Conservation (phyloP, 371 early-diverging fungal genomes). For the Dipsacomyces acuminosporus region DNA sequence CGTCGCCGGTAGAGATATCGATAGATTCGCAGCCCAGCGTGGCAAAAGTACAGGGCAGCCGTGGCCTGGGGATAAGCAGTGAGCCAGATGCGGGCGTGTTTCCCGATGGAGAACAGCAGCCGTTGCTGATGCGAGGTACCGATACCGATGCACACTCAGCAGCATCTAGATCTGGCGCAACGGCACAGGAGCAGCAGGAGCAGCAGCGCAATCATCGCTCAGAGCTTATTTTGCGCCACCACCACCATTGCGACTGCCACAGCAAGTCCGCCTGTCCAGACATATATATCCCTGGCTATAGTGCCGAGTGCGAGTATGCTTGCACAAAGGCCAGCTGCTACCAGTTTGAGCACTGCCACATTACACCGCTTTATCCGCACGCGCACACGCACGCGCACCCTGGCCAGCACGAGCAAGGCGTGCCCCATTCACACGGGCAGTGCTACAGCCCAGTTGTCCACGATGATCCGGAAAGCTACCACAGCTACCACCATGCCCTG, state of each 20-base stretch:
- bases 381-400: slow-evolving; percentile 16
- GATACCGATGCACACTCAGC: not conserved
- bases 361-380: slow-evolving; percentile 38
- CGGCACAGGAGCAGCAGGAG: not conserved
- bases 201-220: not conserved
- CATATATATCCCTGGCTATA: not conserved
- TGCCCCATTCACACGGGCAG: not conserved
- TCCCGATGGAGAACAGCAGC: slow-evolving; percentile 16
- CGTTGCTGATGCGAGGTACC: slow-evolving; percentile 8
- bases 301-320: slow-evolving; percentile 33
- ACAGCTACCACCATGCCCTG: not conserved
- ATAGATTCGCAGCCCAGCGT: not conserved
- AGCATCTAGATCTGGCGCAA: not conserved
- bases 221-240: not conserved
- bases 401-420: not conserved
- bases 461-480: not conserved
- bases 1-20: slow-evolving; percentile 1
- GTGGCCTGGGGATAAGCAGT: not conserved
- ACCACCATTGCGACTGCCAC: slow-evolving; percentile 1
- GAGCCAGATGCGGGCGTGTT: too few species aligned
- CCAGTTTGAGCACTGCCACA: slow-evolving; percentile 37
- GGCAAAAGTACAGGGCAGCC: not conserved
- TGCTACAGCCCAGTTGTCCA: not conserved
- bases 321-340: slow-evolving; percentile 25
- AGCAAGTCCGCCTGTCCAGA: not conserved